Evolutionary conservation across 352 stramenopile genomes (phyloP).

Genomic region (Globisporangium polare): DNA sequence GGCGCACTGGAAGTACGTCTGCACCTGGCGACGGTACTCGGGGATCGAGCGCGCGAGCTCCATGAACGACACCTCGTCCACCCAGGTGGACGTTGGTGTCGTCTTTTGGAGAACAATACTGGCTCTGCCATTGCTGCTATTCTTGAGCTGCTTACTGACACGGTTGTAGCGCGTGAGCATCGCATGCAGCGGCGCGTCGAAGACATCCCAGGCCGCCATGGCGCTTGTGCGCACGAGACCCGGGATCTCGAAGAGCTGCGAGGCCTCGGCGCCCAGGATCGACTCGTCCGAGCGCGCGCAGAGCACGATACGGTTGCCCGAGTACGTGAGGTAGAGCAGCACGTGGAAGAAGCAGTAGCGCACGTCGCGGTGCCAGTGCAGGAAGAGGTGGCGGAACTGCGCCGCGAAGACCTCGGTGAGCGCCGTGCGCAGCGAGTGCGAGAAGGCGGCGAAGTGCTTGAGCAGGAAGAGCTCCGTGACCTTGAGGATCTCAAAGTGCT

Average conservation of each 20-base stretch:
- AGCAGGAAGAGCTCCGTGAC: conserved; percentile 63
- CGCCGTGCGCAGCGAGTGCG: conserved; percentile 46
- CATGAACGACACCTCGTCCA: conserved; percentile 29
- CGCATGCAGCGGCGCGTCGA: conserved; percentile 56
- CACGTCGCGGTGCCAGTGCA: conserved; percentile 84
- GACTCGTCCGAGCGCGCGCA: conserved; percentile 67
- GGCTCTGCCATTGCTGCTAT: background rate
- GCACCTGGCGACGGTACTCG: conserved; percentile 65
- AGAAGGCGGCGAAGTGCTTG: conserved; percentile 52
- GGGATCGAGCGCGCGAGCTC: conserved; percentile 49
- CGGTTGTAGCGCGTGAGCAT: conserved; percentile 47
- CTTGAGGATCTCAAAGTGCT: conserved; percentile 76
- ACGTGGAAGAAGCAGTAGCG: conserved; percentile 82
- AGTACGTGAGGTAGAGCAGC: conserved; percentile 76
- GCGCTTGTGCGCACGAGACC: conserved; percentile 42
- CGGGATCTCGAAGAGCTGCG: conserved; percentile 68
- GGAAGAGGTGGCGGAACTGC: conserved; percentile 61
- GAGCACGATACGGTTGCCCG: conserved; percentile 71
- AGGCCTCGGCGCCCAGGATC: conserved; percentile 58
- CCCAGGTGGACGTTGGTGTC: conserved; percentile 27
- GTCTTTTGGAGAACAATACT: conserved; percentile 2
- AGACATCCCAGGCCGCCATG: conserved; percentile 49
- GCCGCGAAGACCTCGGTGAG: conserved; percentile 43
- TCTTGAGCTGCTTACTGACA: conserved; percentile 29
- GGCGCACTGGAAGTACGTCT: conserved; percentile 53